These are phyloP conservation scores for Ophiosphaerella korrae DNA, from an alignment of 2,329 filamentous ascomycete genomes.

Conservation along the genomic window DNA sequence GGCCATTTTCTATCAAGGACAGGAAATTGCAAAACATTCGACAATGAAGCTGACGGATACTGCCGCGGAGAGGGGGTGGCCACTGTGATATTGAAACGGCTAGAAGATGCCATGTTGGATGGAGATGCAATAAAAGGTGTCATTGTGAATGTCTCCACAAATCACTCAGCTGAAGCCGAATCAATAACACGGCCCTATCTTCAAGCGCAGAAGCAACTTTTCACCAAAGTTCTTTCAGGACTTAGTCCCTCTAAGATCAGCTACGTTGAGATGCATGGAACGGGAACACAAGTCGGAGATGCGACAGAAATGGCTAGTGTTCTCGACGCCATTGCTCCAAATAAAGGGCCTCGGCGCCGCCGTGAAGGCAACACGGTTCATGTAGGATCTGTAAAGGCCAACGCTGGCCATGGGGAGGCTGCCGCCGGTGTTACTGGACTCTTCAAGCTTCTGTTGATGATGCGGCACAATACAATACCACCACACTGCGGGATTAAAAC, in stretches of 20 bases:
- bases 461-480: constrained; percentile 26
- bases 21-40: constrained; percentile 79
- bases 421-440: constrained; percentile 35
- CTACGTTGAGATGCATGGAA: constrained; percentile 37
- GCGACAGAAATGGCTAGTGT: constrained; percentile 12
- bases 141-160: constrained; percentile 75
- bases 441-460: constrained; percentile 39
- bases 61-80: constrained; percentile 79
- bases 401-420: constrained; percentile 42
- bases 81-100: constrained; percentile 75
- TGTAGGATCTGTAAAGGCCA: constrained; percentile 38
- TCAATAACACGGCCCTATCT: constrained; percentile 85
- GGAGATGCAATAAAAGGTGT: constrained; percentile 74
- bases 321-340: no score
- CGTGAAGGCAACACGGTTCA: no score
- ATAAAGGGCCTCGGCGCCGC: no score
- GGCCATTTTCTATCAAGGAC: constrained; percentile 80
- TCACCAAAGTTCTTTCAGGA: constrained; percentile 59
- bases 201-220: constrained; percentile 74
- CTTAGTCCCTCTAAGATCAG: no score
- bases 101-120: constrained; percentile 76
- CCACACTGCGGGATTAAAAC: constrained; percentile 57
- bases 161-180: constrained; percentile 79
- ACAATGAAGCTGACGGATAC: constrained; percentile 80
- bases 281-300: constrained; percentile 35